These are phyloP conservation scores for Filobasidium floriforme DNA, from an alignment of 768 basidiomycete species.

Conservation along the genomic window DNA sequence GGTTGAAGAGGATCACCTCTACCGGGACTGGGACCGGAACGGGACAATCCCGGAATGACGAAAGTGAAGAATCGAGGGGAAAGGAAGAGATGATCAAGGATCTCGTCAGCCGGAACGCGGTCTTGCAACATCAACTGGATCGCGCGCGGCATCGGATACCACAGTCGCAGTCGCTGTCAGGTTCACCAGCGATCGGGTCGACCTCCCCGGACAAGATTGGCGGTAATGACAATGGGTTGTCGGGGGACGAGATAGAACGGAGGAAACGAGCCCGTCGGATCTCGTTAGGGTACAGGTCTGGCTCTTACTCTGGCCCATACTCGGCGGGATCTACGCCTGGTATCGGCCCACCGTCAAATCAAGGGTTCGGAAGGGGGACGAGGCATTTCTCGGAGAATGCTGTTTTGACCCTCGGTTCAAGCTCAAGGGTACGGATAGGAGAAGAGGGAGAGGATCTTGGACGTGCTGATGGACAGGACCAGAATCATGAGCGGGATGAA, in stretches of 20 bases:
- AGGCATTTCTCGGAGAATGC: too few species aligned
- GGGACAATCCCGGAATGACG: not conserved
- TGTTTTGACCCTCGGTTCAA: not conserved
- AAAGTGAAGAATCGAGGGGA: not conserved
- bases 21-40: not conserved
- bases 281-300: not conserved
- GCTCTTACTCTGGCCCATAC: not conserved
- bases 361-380: too few species aligned
- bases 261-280: not conserved
- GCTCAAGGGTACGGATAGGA: not conserved
- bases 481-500: not conserved
- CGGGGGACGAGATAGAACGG: not conserved
- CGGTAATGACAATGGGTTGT: not conserved
- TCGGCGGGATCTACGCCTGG: not conserved
- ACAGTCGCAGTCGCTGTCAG: not conserved
- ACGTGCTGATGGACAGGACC: not conserved
- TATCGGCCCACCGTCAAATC: too few species aligned
- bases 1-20: not conserved
- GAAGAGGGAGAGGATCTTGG: not conserved
- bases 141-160: not conserved
- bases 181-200: not conserved
- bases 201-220: not conserved
- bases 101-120: not conserved
- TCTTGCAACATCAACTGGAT: not conserved
- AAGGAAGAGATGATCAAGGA: not conserved